Evolutionary conservation across 345 rosid genomes (phyloP).

Genomic region (Sisymbrium irio): DNA sequence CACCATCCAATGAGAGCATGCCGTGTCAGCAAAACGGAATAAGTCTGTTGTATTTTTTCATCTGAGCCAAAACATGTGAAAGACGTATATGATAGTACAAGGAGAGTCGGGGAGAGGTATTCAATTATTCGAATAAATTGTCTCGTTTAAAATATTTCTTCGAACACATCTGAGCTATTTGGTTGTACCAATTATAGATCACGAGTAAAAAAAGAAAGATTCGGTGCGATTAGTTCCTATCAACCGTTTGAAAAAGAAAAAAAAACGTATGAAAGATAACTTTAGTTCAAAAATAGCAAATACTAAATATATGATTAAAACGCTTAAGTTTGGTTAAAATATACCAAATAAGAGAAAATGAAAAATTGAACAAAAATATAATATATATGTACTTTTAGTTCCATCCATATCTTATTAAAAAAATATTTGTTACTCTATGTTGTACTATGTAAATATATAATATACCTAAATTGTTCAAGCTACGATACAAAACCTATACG

Average conservation of each 20-base stretch:
- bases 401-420: neutral
- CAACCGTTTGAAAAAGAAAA: no score
- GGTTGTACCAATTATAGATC: neutral
- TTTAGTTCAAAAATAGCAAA: neutral
- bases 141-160: neutral
- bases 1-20: conserved; percentile 21
- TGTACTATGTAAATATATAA: no score
- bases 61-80: conserved; percentile 15
- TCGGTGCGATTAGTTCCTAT: neutral
- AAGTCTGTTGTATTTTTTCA: conserved; percentile 32
- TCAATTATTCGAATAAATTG: conserved; percentile 17
- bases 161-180: neutral
- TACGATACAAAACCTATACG: conserved; percentile 12
- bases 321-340: neutral
- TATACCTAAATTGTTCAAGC: conserved; percentile 4
- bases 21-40: conserved; percentile 27
- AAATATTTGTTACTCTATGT: neutral
- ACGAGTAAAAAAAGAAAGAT: neutral
- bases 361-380: neutral
- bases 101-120: neutral
- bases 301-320: neutral
- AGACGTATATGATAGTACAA: conserved; percentile 17
- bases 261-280: no score
- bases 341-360: neutral
- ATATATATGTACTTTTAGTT: neutral